phyloP scores from a whole-genome alignment of 768 basidiomycete genomes.

The Suillus occidentalis region DNA sequence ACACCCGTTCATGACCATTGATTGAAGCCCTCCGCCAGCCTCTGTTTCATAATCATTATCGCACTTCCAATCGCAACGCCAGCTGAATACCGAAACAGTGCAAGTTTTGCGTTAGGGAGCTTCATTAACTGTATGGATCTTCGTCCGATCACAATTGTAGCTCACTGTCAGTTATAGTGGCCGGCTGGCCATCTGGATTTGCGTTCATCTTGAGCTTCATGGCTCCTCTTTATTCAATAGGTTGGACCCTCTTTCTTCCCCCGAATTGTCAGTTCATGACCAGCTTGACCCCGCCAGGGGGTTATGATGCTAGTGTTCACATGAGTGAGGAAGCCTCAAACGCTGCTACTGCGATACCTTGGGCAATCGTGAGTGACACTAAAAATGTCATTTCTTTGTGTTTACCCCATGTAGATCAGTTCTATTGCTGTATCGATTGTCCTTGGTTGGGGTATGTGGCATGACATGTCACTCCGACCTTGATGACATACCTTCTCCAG shows the following conservation, averaged over 20 bases:
- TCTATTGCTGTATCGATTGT: neutral
- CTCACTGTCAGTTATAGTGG: constrained; percentile 18
- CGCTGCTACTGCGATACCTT: constrained; percentile 10
- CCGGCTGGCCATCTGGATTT: neutral
- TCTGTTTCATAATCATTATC: neutral
- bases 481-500: neutral
- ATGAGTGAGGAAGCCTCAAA: neutral
- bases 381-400: neutral
- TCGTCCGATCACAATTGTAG: neutral
- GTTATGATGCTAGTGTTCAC: neutral
- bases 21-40: neutral
- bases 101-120: neutral
- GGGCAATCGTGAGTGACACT: neutral
- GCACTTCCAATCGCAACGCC: neutral
- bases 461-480: neutral
- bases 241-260: neutral
- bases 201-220: neutral
- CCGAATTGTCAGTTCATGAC: constrained; percentile 12
- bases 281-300: constrained; percentile 13
- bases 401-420: neutral
- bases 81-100: neutral
- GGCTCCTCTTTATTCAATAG: neutral
- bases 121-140: constrained; percentile 11
- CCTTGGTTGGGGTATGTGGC: neutral
- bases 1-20: neutral